These are phyloP conservation scores for Fraxinus anomala DNA, from an alignment of 257 asterid species.

Conservation along the genomic window DNA sequence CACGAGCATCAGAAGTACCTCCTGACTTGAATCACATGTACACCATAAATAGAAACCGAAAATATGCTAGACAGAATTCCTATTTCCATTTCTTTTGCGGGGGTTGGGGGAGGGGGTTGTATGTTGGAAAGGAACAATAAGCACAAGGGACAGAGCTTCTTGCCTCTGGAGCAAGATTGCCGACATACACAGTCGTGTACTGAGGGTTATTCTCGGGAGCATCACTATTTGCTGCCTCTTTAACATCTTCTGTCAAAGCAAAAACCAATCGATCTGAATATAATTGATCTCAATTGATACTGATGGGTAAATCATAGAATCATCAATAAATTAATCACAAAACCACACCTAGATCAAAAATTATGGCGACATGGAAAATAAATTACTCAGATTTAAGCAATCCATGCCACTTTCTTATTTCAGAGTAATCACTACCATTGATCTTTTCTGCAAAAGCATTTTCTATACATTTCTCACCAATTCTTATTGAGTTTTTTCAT, in stretches of 20 bases:
- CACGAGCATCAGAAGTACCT: not conserved
- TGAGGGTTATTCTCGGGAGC: conserved; percentile 84
- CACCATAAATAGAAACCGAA: not conserved
- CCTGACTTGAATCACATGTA: not conserved
- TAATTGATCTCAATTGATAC: conserved; percentile 1
- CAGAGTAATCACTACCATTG: not conserved
- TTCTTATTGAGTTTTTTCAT: not conserved
- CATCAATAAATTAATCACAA: conserved; percentile 3
- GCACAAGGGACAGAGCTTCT: conserved; percentile 21
- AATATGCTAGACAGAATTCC: not conserved
- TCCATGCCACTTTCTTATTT: not conserved
- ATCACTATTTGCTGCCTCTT: conserved; percentile 62
- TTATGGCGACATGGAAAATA: not conserved
- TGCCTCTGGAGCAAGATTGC: conserved; percentile 88
- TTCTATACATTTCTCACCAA: not conserved
- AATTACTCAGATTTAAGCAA: not conserved
- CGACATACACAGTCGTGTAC: conserved; percentile 78
- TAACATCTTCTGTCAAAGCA: conserved; percentile 67
- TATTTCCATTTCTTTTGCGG: not conserved
- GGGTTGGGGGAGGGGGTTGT: not conserved
- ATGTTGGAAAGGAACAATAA: conserved; percentile 14
- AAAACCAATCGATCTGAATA: conserved; percentile 10
- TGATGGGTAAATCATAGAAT: conserved; percentile 12
- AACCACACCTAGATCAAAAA: not conserved
- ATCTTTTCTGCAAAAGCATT: not conserved